Evolutionary conservation across 805 yeast species (phyloP).

Genomic region (Starmerella kuoi): DNA sequence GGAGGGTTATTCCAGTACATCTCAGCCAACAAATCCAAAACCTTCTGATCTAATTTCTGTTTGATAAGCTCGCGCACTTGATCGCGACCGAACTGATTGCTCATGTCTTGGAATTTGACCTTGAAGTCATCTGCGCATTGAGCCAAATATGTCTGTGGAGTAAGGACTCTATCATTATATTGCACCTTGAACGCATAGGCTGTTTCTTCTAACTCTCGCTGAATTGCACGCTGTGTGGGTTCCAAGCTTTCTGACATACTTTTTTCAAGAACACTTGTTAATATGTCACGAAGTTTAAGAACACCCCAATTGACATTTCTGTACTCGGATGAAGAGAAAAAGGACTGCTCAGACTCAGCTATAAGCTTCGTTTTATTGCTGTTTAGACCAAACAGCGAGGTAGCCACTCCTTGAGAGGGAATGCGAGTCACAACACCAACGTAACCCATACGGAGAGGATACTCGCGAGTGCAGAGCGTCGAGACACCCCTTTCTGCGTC

Average conservation of each 20-base stretch:
- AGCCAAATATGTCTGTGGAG: constrained; percentile 89
- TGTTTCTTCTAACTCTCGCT: constrained; percentile 86
- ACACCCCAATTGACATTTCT: constrained; percentile 65
- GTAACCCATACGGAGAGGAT: constrained; percentile 91
- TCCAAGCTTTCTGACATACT: constrained; percentile 82
- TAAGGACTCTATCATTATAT: constrained; percentile 83
- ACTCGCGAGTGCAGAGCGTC: constrained; percentile 61
- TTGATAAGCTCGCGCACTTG: constrained; percentile 70
- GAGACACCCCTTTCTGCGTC: constrained; percentile 59
- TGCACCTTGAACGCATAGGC: constrained; percentile 89
- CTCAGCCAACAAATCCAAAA: constrained; percentile 73
- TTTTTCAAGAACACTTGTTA: constrained; percentile 75
- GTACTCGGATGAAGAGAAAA: constrained; percentile 49
- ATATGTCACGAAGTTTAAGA: constrained; percentile 56
- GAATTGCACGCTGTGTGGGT: constrained; percentile 77
- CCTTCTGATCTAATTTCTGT: constrained; percentile 78
- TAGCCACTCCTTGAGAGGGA: constrained; percentile 37
- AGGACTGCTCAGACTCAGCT: constrained; percentile 39
- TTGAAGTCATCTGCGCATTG: constrained; percentile 82
- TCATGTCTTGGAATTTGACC: constrained; percentile 73
- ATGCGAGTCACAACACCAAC: constrained; percentile 87
- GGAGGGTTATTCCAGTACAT: constrained; percentile 78
- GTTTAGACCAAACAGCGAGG: constrained; percentile 30
- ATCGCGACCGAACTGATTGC: constrained; percentile 66
- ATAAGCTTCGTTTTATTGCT: constrained; percentile 40